Evolutionary conservation across 1,284 basidiomycete species (phyloP).

Genomic region (Caloboletus firmus): DNA sequence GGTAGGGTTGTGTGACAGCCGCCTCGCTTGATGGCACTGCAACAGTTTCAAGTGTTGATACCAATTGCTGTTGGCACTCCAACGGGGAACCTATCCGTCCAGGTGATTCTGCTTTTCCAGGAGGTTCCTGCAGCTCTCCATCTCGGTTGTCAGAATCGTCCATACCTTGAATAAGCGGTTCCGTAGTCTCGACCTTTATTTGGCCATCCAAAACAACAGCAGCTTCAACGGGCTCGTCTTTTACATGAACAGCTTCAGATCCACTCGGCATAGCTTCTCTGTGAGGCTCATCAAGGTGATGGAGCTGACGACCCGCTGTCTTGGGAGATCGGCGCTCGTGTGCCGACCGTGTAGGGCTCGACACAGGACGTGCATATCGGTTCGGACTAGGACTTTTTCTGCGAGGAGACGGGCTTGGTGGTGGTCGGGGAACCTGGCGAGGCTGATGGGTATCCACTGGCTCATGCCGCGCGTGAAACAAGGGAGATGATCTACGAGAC

Average conservation of each 20-base stretch:
- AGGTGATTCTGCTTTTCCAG: conserved; percentile 10
- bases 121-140: conserved; percentile 10
- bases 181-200: conserved; percentile 10
- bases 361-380: conserved; percentile 1
- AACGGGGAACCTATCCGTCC: conserved; percentile 5
- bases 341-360: conserved; percentile 15
- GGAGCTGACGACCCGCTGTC: background rate
- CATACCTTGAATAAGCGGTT: conserved; percentile 11
- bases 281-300: conserved; percentile 1
- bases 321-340: conserved; percentile 4
- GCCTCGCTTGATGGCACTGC: conserved; percentile 14
- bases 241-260: conserved; percentile 4
- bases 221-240: conserved; percentile 4
- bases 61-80: conserved; percentile 6
- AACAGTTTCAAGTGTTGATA: conserved; percentile 14
- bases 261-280: background rate
- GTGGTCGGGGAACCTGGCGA: conserved; percentile 11
- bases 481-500: conserved; percentile 27
- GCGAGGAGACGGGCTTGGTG: conserved; percentile 16
- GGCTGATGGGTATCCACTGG: conserved; percentile 7
- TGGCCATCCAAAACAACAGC: background rate
- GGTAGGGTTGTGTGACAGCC: conserved; percentile 27
- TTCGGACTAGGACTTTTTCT: conserved; percentile 18
- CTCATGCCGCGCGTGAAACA: conserved; percentile 21
- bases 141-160: conserved; percentile 19